Percentiles rank a stretch among this genome's conserved stretches.
Evolutionary conservation across 768 basidiomycete species (phyloP).

Genomic region (Mycena polygramma): DNA sequence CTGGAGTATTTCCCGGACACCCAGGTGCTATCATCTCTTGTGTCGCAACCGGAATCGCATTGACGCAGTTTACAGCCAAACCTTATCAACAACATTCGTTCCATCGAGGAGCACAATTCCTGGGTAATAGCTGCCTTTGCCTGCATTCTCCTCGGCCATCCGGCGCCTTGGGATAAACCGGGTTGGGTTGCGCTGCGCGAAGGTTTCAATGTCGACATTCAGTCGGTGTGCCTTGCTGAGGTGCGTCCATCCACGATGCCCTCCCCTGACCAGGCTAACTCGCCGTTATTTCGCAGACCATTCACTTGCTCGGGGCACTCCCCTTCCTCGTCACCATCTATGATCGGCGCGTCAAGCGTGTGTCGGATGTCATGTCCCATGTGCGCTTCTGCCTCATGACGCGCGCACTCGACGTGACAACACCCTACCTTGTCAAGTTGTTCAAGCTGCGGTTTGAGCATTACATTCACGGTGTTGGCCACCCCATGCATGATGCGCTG

Average conservation of each 20-base stretch:
- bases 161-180: no score
- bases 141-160: no score
- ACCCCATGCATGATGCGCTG: neutral
- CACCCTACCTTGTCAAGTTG: neutral
- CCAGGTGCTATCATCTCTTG: neutral
- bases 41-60: neutral
- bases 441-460: neutral
- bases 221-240: no score
- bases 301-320: neutral
- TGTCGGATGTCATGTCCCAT: neutral
- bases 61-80: constrained; percentile 14
- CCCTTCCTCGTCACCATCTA: neutral
- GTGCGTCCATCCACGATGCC: no score
- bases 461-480: neutral
- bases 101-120: neutral
- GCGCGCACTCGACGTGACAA: neutral
- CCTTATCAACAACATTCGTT: neutral
- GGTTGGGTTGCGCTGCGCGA: no score
- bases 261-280: no score
- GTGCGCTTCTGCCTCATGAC: neutral
- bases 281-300: no score
- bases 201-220: no score
- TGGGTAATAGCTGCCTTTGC: constrained; percentile 8
- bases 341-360: neutral
- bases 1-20: neutral